phyloP scores from a whole-genome alignment of 176 grass and related monocot genomes.

The Olyra latifolia region DNA sequence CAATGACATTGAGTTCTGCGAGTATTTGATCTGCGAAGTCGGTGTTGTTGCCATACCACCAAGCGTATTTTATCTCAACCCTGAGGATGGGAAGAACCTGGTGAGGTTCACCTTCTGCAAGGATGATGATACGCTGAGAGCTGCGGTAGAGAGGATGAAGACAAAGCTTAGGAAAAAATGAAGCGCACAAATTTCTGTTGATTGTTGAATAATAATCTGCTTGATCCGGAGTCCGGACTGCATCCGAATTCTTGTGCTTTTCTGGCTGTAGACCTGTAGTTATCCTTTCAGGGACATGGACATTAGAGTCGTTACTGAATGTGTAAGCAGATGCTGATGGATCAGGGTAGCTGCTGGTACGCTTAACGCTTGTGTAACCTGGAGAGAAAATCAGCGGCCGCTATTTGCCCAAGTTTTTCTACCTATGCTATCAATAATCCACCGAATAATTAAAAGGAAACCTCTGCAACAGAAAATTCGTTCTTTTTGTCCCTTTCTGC shows the following conservation, averaged over 20 bases:
- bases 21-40: constrained; percentile 85
- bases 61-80: constrained; percentile 93
- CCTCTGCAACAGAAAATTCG: background rate
- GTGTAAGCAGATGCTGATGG: constrained; percentile 7
- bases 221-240: constrained; percentile 19
- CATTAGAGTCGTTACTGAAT: constrained; percentile 16
- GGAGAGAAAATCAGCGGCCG: constrained; percentile 4
- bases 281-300: constrained; percentile 25
- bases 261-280: constrained; percentile 31
- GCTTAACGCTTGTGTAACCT: background rate
- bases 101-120: constrained; percentile 98
- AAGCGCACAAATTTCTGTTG: background rate
- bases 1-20: constrained; percentile 82
- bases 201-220: constrained; percentile 41
- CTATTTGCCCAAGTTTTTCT: constrained; percentile 6
- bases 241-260: constrained; percentile 27
- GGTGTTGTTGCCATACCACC: constrained; percentile 90
- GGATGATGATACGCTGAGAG: constrained; percentile 78
- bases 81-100: constrained; percentile 90
- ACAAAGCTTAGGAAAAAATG: constrained; percentile 68
- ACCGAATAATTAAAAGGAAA: background rate
- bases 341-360: constrained; percentile 16
- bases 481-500: background rate
- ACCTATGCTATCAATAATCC: background rate
- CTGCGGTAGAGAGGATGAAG: constrained; percentile 89